These are phyloP conservation scores for Pugionium dolabratum DNA, from an alignment of 345 rosid species.

Conservation along the genomic window DNA sequence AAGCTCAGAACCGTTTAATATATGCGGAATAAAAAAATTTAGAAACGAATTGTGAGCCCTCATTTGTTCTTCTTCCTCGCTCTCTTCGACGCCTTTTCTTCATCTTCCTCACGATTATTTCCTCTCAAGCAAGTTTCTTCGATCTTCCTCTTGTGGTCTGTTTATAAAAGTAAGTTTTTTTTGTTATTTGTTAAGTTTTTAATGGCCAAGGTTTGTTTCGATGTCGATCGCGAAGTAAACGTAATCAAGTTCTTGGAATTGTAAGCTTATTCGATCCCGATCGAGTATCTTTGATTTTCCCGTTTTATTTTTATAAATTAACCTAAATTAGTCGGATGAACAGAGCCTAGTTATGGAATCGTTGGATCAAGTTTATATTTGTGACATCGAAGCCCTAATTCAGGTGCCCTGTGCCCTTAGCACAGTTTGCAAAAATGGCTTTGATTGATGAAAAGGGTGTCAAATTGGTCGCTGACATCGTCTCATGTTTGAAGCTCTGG, in stretches of 20 bases:
- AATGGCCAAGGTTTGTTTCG: background rate
- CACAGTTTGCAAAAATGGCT: background rate
- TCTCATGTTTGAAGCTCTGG: background rate
- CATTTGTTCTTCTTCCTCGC: background rate
- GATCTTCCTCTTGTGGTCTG: conserved; percentile 15
- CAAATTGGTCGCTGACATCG: background rate
- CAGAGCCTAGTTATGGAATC: conserved; percentile 4
- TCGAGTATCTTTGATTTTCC: background rate
- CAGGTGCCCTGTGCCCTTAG: background rate
- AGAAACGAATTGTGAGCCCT: too few species aligned
- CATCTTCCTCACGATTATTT: conserved; percentile 8
- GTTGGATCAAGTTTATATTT: background rate
- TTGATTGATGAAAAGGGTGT: background rate
- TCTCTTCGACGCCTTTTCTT: conserved; percentile 11
- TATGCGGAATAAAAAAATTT: too few species aligned
- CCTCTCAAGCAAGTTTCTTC: background rate
- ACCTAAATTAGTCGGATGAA: background rate
- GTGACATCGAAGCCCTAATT: conserved; percentile 21
- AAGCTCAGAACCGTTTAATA: too few species aligned
- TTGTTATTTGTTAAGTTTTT: background rate
- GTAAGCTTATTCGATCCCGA: background rate
- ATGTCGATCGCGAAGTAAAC: background rate
- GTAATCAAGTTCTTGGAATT: background rate
- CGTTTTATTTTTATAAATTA: background rate
- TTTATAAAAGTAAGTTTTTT: conserved; percentile 17